Evolutionary conservation across 257 asterid species (phyloP).

Genomic region (Nicotiana noctiflora): DNA sequence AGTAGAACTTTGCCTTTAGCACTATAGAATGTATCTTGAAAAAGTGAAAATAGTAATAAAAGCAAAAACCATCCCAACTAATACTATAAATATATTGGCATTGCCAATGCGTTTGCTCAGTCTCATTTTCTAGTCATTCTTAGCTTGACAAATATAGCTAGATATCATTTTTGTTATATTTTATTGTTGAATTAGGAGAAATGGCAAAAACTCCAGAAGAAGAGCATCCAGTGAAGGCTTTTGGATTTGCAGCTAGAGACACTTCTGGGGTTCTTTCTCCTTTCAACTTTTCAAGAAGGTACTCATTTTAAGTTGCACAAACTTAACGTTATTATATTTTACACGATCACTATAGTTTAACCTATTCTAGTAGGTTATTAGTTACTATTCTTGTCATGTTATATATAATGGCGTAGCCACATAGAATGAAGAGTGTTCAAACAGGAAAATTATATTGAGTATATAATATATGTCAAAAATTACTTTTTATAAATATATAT

Average conservation of each 20-base stretch:
- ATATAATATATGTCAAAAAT: too few relatives aligned
- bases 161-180: neutral
- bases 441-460: too few relatives aligned
- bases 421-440: too few relatives aligned
- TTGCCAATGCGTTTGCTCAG: neutral
- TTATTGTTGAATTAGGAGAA: neutral
- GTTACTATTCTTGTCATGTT: too few relatives aligned
- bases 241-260: slow-evolving; percentile 17
- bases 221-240: neutral
- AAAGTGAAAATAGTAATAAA: neutral
- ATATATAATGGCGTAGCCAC: too few relatives aligned
- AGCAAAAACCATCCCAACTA: neutral
- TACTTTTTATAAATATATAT: too few relatives aligned
- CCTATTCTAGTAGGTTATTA: neutral
- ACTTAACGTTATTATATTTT: accelerated
- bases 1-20: neutral
- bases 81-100: neutral
- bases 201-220: neutral
- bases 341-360: neutral
- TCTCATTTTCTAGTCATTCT: neutral
- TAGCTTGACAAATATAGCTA: neutral
- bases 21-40: neutral
- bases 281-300: slow-evolving; percentile 28
- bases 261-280: slow-evolving; percentile 26
- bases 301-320: neutral